Conservation (phyloP, 108 stramenopile species). For the Chaetoceros tenuissimus region DNA sequence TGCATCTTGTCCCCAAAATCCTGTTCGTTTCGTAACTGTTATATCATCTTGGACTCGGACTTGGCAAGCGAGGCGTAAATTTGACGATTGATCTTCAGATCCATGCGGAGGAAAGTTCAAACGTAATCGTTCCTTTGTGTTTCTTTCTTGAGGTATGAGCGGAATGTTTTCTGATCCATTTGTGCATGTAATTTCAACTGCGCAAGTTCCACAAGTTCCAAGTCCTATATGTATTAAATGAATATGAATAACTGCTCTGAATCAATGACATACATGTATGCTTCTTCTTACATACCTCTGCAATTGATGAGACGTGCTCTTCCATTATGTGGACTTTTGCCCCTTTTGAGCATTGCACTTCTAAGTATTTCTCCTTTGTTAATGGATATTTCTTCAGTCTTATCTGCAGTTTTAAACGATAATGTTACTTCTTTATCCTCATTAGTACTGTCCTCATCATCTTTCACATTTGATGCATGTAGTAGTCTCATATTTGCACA, state of each 20-base stretch:
- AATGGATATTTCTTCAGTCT: no score
- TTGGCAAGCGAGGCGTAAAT: constrained; percentile 55
- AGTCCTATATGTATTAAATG: no score
- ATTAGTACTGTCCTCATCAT: no score
- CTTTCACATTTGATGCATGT: no score
- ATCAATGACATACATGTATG: no score
- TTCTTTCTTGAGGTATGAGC: constrained; percentile 31
- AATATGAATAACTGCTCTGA: no score
- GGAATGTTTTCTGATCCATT: neutral
- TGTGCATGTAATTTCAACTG: constrained; percentile 34
- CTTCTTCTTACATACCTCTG: no score
- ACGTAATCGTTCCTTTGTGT: constrained; percentile 29
- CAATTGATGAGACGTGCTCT: constrained; percentile 51
- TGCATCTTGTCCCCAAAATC: constrained; percentile 54
- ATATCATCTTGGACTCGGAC: constrained; percentile 38
- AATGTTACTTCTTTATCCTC: no score
- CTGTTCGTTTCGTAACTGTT: constrained; percentile 33
- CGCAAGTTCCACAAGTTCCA: constrained; percentile 66
- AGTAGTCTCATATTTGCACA: no score
- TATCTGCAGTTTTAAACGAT: no score
- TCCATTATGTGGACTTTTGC: constrained; percentile 49
- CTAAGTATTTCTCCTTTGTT: constrained; percentile 45
- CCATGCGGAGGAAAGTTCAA: constrained; percentile 51
- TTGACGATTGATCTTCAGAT: constrained; percentile 11
- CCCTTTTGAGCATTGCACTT: constrained; percentile 33